Evolutionary conservation across 1,139 yeast genomes (phyloP), one percentile per base, ranked within the genome.

Genomic region (Hyphopichia khmerensis): DNA sequence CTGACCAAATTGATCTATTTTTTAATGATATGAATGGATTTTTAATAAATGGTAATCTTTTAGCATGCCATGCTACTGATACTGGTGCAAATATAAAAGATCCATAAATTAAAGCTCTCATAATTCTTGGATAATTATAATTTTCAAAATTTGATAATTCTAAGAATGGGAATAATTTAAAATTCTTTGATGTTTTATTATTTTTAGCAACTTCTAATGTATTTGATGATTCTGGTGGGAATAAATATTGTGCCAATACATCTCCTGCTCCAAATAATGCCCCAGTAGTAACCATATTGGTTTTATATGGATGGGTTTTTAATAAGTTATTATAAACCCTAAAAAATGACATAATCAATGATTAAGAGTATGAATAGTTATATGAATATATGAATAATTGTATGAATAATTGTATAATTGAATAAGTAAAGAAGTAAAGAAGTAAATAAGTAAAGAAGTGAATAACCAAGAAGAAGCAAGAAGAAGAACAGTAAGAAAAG

Each of bases 261-360:
- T 89, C 96, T 2, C 96, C 96, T 2, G 78, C 47, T 0, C 88
- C 93, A 59, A 88, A 88, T 29, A 88, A 67, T 23, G 80, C 47
- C 8, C 85, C 84, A 1, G 84, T 77, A 41, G 80, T 67, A 27
- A 73, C 42, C 62, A 80, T 75, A 55, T 82, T 82, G 44, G 84
- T 78, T 23, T 71, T 53, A 55, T 71, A 77, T 7, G 87, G 86
- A 44, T 73, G 71, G 35, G 59, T 64, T 48, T 63, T 63, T 36
- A 81, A 65, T 37, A 75, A 60, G 33, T 49, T 55, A 49, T 67
- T 69, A 57, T 77, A 80, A 7, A 26, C 29, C 13, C n/a, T 26
- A 11, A 26, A 26, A 11, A 26, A 26, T 8, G 29, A 26, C 24
- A 21, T 21, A n/a, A n/a, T n/a, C n/a, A n/a, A n/a, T n/a, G n/a